phyloP scores from a whole-genome alignment of 805 yeast species.

The Candida fluviatilis region DNA sequence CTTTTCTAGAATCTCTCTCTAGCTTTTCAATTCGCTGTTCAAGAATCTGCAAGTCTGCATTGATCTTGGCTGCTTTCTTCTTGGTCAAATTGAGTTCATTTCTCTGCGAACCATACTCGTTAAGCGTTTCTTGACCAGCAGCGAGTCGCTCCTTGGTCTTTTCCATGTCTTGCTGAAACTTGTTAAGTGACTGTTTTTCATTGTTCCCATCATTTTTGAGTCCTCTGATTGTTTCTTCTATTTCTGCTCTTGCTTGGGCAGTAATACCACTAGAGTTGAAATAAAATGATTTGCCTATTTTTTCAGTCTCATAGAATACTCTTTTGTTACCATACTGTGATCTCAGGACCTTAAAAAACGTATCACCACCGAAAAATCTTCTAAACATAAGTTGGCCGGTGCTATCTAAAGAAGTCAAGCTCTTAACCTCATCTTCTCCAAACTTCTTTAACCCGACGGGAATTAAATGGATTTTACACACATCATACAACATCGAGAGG shows the following conservation, averaged over 20 bases:
- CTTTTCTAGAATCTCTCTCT: conserved; percentile 36
- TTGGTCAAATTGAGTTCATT: conserved; percentile 10
- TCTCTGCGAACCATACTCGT: conserved; percentile 8
- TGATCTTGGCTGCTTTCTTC: conserved; percentile 15
- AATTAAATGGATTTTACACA: conserved; percentile 43
- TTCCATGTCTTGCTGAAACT: conserved; percentile 9
- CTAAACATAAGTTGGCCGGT: conserved; percentile 44
- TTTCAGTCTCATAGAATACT: conserved; percentile 39
- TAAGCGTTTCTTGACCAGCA: conserved; percentile 8
- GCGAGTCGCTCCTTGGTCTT: conserved; percentile 3
- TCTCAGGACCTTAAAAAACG: conserved; percentile 44
- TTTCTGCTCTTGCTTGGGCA: conserved; percentile 18
- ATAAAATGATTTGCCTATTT: conserved; percentile 23
- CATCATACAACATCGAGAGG: conserved; percentile 63
- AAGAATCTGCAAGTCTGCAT: conserved; percentile 19
- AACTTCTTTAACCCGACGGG: conserved; percentile 59
- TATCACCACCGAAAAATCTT: conserved; percentile 59
- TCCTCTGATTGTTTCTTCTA: conserved; percentile 14
- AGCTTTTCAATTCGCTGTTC: conserved; percentile 27
- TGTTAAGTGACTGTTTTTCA: conserved; percentile 7
- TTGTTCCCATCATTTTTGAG: conserved; percentile 1
- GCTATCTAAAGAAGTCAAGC: conserved; percentile 27
- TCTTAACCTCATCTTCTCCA: conserved; percentile 33
- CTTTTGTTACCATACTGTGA: conserved; percentile 67
- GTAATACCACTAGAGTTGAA: conserved; percentile 33